Conservation (phyloP, 2,329 filamentous ascomycete species). For the Aspergillus sp. region DNA sequence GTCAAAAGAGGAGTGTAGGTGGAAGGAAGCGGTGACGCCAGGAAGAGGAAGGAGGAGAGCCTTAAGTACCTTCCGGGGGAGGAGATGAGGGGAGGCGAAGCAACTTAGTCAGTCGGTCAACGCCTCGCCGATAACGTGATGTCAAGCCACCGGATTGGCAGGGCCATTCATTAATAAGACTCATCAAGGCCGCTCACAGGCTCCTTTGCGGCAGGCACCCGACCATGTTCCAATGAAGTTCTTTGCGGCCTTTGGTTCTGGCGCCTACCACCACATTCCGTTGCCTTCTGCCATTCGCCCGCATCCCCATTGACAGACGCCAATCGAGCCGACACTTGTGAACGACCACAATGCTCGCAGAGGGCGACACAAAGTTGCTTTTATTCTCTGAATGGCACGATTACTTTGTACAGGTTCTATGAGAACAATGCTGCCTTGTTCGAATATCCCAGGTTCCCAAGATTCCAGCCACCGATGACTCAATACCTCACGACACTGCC, state of each 20-base stretch:
- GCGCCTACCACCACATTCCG: slow-evolving; percentile 20
- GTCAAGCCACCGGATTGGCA: slow-evolving; percentile 15
- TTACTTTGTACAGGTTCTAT: not conserved
- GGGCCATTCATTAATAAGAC: slow-evolving; percentile 7
- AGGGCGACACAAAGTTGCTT: not conserved
- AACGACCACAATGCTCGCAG: not conserved
- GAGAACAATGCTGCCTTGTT: not conserved
- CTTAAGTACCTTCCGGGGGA: slow-evolving; percentile 32
- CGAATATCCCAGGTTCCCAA: not conserved
- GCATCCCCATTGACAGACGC: not conserved
- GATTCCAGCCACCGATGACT: slow-evolving; percentile 5
- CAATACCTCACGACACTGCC: not conserved
- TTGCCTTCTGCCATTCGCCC: slow-evolving; percentile 2
- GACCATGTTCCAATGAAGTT: not conserved
- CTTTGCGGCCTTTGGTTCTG: slow-evolving; percentile 14
- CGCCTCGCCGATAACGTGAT: slow-evolving; percentile 32
- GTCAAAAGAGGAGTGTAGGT: slow-evolving; percentile 18
- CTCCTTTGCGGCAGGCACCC: slow-evolving; percentile 2
- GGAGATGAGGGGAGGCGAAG: slow-evolving; percentile 30
- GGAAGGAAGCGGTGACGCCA: slow-evolving; percentile 16
- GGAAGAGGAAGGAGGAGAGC: slow-evolving; percentile 22
- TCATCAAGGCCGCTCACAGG: not conserved
- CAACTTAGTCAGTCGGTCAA: slow-evolving; percentile 28
- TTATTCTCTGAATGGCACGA: not conserved
- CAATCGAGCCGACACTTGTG: not conserved